A percentile compares a stretch with the other conserved stretches of the same genome.
Evolutionary conservation across 176 grass and related monocot species (phyloP).

Genomic region (Eragrostis curvula): DNA sequence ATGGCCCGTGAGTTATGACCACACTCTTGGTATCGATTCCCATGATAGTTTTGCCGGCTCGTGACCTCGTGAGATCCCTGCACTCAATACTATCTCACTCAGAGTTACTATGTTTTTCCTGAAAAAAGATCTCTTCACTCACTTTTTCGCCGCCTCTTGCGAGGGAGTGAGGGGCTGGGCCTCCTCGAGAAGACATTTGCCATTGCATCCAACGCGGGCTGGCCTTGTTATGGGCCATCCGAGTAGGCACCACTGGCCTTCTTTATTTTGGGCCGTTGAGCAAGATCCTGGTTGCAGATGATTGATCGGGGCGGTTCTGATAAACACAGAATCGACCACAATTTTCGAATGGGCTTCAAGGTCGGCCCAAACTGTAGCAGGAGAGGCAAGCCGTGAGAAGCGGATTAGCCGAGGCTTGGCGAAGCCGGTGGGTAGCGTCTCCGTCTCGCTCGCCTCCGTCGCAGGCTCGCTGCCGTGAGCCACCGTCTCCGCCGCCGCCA

Average conservation of each 20-base stretch:
- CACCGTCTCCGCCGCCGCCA: constrained; percentile 31
- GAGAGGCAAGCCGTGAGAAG: constrained; percentile 43
- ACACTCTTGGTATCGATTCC: constrained; percentile 58
- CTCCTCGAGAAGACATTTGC: neutral
- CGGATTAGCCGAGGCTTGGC: constrained; percentile 51
- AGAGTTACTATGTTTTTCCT: neutral
- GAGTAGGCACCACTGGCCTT: neutral
- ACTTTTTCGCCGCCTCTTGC: neutral
- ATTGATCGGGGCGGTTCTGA: neutral
- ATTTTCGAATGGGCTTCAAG: neutral
- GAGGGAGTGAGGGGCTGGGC: neutral
- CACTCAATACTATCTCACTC: neutral
- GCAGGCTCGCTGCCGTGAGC: constrained; percentile 28
- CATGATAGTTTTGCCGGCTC: constrained; percentile 6
- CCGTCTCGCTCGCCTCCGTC: constrained; percentile 43
- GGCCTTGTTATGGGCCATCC: constrained; percentile 8
- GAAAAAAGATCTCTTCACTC: neutral
- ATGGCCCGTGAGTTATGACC: neutral
- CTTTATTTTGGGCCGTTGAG: neutral
- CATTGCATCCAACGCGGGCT: constrained; percentile 21
- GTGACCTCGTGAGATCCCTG: neutral
- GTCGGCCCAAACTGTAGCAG: constrained; percentile 29
- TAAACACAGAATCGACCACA: too few relatives aligned
- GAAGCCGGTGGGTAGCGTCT: constrained; percentile 37
- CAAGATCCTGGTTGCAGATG: neutral